These are phyloP conservation scores for Modicella reniformis DNA, from an alignment of 371 early-diverging fungal species.

Conservation along the genomic window DNA sequence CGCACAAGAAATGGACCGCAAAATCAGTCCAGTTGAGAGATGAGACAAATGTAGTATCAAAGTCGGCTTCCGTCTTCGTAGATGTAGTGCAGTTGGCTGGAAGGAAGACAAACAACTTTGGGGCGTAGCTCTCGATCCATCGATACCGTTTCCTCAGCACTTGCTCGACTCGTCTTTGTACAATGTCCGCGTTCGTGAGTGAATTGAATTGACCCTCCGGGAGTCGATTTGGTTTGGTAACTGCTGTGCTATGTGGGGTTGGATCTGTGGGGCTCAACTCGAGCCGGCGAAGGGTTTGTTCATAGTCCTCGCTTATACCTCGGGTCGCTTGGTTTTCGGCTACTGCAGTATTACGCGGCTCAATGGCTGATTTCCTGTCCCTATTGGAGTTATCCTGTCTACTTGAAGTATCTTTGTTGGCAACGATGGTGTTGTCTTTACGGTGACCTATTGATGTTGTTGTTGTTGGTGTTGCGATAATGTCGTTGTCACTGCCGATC, in stretches of 20 bases:
- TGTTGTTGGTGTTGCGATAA: not conserved
- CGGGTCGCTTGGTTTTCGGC: not conserved
- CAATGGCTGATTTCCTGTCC: not conserved
- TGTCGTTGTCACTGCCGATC: not conserved
- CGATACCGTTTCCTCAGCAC: slow-evolving; percentile 19
- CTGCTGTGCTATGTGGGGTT: not conserved
- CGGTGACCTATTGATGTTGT: not conserved
- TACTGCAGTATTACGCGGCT: not conserved
- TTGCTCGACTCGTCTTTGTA: slow-evolving; percentile 15
- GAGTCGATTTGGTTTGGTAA: not conserved
- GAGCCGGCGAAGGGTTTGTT: not conserved
- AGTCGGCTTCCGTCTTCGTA: not conserved
- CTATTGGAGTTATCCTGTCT: not conserved
- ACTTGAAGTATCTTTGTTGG: not conserved
- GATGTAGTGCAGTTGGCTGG: slow-evolving; percentile 2
- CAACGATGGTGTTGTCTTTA: not conserved
- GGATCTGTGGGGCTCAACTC: not conserved
- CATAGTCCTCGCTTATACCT: not conserved
- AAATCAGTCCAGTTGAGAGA: slow-evolving; percentile 24
- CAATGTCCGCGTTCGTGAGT: slow-evolving; percentile 8
- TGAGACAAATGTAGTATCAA: not conserved
- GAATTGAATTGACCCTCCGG: not conserved
- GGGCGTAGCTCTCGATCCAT: slow-evolving; percentile 24
- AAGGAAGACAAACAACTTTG: slow-evolving; percentile 33
- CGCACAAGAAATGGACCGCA: slow-evolving; percentile 34